Evolutionary conservation across 257 asterid genomes (phyloP).

Genomic region (Nicotiana attenuata): DNA sequence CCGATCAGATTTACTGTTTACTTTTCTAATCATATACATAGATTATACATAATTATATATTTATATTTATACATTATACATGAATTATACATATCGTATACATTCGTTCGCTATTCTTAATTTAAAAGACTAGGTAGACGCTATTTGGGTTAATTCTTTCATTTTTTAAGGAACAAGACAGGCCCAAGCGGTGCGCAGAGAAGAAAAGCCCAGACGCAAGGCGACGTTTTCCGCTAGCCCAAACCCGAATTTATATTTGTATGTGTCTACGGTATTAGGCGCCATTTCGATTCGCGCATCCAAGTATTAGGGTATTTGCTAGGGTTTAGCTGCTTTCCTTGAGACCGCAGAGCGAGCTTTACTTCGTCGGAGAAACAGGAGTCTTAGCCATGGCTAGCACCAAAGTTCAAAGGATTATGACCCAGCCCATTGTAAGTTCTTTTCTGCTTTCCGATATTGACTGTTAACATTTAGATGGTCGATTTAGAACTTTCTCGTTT

Average conservation of each 20-base stretch:
- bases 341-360: neutral
- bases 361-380: neutral
- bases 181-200: neutral
- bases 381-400: slow-evolving; percentile 18
- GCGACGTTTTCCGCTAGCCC: neutral
- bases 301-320: neutral
- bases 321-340: slow-evolving; percentile 9
- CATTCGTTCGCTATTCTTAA: no score
- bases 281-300: neutral
- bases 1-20: no score
- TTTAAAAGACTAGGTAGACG: no score
- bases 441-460: neutral
- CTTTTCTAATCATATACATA: no score
- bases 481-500: neutral
- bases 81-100: no score
- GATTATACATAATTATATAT: no score
- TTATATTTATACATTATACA: no score
- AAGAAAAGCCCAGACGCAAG: neutral
- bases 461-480: neutral
- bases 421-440: slow-evolving; percentile 16
- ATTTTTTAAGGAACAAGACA: neutral
- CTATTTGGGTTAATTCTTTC: no score
- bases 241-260: neutral
- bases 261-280: neutral
- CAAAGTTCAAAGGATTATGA: slow-evolving; percentile 19